Evolutionary conservation across 2,329 filamentous ascomycete species (phyloP), one percentile per base, ranked within the genome.

Genomic region (Chaetomium globosum): DNA sequence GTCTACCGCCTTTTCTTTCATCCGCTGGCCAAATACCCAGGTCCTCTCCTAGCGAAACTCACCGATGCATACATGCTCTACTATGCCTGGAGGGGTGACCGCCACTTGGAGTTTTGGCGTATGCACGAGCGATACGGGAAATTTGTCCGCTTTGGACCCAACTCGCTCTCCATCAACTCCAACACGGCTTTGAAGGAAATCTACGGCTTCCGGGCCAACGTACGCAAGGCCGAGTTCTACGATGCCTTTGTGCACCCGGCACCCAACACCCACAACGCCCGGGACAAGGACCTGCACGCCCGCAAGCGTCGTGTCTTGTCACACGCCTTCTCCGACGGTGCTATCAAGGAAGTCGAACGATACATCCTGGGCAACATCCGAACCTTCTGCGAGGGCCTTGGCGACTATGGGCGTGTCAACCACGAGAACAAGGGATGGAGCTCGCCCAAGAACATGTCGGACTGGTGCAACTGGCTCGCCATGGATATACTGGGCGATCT

Each of bases 151-250:
- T 91, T 89, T 69, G 90, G 89, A 0, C 92, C 92, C 53, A 92
- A 92, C 76, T 86, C 85, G 66, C 79, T 96, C 51, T 91, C 88
- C 0, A 86, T 96, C 79, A 94, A 95, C 81, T 88, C 87, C 62
- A 84, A 84, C 67, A 83, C 83, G 8, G 89, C 89, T 0, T 80
- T 91, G 65, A 86, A 86, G 74, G 83, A 87, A 21, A 88, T 90
- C 67, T 88, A 89, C 76, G 85, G 87, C 69, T 86, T 87, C 79
- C 80, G 81, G 57, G 76, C 84, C 74, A 88, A 88, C 66, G 85
- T 89, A 33, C 80, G 83, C 76, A 91, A 92, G 78, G 83, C 88
- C 49, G 83, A 87, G 70, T 91, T 91, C 78, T 92, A 92, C 79
- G 84, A 89, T 69, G 87, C 87, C 49, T 91, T 91, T 74, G 87